Evolutionary conservation across 192 early-diverging fungal genomes (phyloP), one percentile per base, ranked within the genome.

Genomic region (Entomortierella beljakovae): DNA sequence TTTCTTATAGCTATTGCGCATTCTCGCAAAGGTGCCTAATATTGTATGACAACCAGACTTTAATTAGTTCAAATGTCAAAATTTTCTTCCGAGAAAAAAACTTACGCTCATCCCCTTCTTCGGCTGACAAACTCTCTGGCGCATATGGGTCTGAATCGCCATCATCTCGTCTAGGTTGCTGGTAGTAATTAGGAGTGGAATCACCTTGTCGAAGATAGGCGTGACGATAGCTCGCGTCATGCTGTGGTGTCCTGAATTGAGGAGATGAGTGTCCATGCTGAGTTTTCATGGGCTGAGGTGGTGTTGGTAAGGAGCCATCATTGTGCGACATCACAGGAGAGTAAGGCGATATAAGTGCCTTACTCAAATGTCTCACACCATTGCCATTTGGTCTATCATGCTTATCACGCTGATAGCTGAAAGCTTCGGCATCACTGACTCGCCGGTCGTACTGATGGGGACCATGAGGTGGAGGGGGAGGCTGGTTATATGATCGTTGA

Each of bases 91-190:
- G 22, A 50, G 0, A 48, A 34, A 26, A 25, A 37, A 10, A 71
- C 69, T 62, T 71, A 71, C 69, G 69, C 31, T 28, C 26, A 29
- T 71, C 56, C 9, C 49, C 22, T 3, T 60, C 69, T 25, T 76
- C 72, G 22, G 64, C 37, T 4, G 65, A 61, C 18, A 58, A 31
- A 33, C 16, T 23, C 16, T 61, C 57, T 25, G 23, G 49, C 18
- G n/a, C 38, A 35, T 70, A 51, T 22, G 49, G n/a, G 16, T 70
- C 52, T 16, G 25, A 22, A 46, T 61, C 53, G 25, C 33, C 2
- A 7, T 55, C 20, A 11, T 52, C 58, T 26, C 61, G 54, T 3
- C 26, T 28, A 23, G 53, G 52, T 13, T 57, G 42, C 6, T 54
- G 35, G 8, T 56, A 73, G 37, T 55, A 73, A 1, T 23, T 26